Evolutionary conservation across 2,329 filamentous ascomycete species (phyloP).

Genomic region (Amauroascus verrucosus): DNA sequence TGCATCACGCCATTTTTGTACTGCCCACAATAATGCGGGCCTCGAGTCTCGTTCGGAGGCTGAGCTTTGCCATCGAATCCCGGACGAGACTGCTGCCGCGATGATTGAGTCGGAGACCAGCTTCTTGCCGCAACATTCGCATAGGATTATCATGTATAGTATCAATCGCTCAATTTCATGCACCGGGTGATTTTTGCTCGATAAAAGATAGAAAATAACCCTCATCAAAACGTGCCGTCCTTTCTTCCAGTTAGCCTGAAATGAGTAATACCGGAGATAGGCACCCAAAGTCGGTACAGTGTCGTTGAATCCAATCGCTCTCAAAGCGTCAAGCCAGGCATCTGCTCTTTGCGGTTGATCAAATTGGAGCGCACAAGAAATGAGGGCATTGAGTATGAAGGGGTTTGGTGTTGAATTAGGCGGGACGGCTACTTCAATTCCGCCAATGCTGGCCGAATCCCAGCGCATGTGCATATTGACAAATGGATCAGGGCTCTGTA

Average conservation of each 20-base stretch:
- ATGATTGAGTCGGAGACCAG: constrained; percentile 27
- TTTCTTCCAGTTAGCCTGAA: constrained; percentile 30
- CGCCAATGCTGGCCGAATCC: constrained; percentile 23
- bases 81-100: constrained; percentile 28
- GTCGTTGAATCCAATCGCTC: constrained; percentile 30
- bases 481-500: constrained; percentile 26
- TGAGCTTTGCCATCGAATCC: constrained; percentile 19
- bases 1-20: constrained; percentile 10
- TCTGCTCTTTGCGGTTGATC: constrained; percentile 34
- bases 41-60: neutral
- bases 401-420: constrained; percentile 26
- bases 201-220: constrained; percentile 29
- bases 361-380: constrained; percentile 31
- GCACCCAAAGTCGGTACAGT: constrained; percentile 29
- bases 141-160: constrained; percentile 32
- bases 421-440: constrained; percentile 29
- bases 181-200: constrained; percentile 24
- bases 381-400: constrained; percentile 29
- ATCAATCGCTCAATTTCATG: constrained; percentile 27
- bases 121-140: constrained; percentile 27
- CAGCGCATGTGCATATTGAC: constrained; percentile 25
- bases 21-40: constrained; percentile 9
- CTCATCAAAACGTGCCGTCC: constrained; percentile 27
- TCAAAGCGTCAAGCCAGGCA: constrained; percentile 31
- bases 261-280: constrained; percentile 32